Conservation (phyloP, 2,329 filamentous ascomycete genomes). For the Samsoniella hepiali region DNA sequence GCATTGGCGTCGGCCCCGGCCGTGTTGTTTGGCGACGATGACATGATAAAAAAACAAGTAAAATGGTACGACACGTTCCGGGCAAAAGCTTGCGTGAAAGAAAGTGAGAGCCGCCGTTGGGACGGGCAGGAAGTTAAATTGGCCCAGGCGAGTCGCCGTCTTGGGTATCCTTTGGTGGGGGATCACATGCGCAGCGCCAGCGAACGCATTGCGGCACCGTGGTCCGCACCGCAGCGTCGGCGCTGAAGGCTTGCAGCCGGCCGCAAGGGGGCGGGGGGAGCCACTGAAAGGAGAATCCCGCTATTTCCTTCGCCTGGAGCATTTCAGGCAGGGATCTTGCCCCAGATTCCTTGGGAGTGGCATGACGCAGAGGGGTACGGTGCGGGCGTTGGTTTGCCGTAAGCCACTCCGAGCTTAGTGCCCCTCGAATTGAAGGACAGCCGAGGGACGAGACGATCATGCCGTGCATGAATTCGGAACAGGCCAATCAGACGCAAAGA, state of each 20-base stretch:
- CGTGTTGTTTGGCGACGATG: conserved; percentile 32
- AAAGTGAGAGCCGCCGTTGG: background rate
- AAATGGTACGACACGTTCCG: background rate
- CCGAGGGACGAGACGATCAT: conserved; percentile 1
- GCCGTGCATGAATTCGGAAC: background rate
- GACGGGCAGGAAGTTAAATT: conserved; percentile 13
- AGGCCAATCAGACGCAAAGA: background rate
- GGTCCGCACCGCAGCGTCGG: background rate
- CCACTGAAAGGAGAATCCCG: background rate
- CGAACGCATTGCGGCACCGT: background rate
- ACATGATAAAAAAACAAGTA: conserved; percentile 9
- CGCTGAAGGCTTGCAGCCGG: conserved; percentile 12
- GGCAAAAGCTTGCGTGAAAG: background rate
- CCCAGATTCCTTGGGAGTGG: conserved; percentile 31
- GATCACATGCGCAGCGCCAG: conserved; percentile 16
- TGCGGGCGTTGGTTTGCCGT: conserved; percentile 14
- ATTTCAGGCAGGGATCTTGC: conserved; percentile 29
- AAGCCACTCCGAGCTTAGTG: conserved; percentile 4
- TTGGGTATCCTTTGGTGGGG: conserved; percentile 7
- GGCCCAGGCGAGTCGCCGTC: background rate
- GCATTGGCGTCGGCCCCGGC: conserved; percentile 25
- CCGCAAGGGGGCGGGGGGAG: background rate
- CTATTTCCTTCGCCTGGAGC: background rate
- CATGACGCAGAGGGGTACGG: conserved; percentile 1
- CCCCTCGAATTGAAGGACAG: background rate